Evolutionary conservation across 768 basidiomycete species (phyloP).

Genomic region (Sarcodon sp.): DNA sequence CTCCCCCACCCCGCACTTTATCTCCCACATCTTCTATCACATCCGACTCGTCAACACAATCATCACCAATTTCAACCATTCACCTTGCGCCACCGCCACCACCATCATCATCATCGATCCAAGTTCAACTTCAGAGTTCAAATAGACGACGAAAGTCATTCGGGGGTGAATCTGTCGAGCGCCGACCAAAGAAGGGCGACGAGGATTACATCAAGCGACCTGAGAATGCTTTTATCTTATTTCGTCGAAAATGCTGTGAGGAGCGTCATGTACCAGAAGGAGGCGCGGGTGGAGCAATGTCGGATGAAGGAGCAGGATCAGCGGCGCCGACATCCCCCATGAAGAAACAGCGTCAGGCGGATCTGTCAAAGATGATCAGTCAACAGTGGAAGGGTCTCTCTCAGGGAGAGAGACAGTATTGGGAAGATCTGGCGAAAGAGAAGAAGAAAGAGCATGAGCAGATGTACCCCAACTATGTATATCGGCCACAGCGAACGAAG

Average conservation of each 20-base stretch:
- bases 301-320: constrained; percentile 4
- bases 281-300: constrained; percentile 22
- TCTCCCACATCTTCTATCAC: constrained; percentile 29
- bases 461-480: constrained; percentile 68
- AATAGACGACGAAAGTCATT: constrained; percentile 22
- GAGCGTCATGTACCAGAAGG: constrained; percentile 47
- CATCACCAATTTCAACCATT: constrained; percentile 14
- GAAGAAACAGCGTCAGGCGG: constrained; percentile 69
- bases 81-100: constrained; percentile 7
- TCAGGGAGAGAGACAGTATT: constrained; percentile 52
- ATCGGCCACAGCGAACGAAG: constrained; percentile 55
- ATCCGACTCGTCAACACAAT: constrained; percentile 23
- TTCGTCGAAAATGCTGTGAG: constrained; percentile 69
- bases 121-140: constrained; percentile 16
- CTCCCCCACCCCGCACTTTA: constrained; percentile 30
- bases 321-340: constrained; percentile 17
- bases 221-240: constrained; percentile 78
- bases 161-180: constrained; percentile 20
- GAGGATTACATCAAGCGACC: constrained; percentile 78
- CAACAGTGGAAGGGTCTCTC: constrained; percentile 67
- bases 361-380: constrained; percentile 73
- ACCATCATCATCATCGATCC: constrained; percentile 16
- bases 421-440: constrained; percentile 69
- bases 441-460: constrained; percentile 71
- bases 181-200: constrained; percentile 49